Conservation (phyloP, 148 eudicot species). For the Cornus kousa region DNA sequence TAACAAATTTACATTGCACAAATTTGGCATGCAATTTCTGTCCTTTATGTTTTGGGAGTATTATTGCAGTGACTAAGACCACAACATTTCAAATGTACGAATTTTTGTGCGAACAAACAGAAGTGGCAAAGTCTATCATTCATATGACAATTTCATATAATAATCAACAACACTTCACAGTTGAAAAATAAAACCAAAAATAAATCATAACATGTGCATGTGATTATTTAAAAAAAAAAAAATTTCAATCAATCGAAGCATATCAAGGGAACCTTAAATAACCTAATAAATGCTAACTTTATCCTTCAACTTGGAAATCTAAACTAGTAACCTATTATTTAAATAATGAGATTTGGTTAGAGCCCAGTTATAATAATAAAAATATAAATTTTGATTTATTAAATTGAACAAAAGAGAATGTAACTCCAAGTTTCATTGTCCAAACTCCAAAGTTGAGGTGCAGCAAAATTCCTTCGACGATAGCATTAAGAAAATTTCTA, state of each 20-base stretch:
- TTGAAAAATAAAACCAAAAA: background rate
- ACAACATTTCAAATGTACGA: background rate
- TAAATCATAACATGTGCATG: background rate
- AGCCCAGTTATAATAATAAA: too few relatives aligned
- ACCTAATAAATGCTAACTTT: background rate
- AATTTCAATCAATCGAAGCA: background rate
- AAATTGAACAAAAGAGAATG: too few relatives aligned
- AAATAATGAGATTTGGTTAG: too few relatives aligned
- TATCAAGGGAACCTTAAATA: background rate
- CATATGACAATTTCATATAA: background rate
- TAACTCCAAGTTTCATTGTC: too few relatives aligned
- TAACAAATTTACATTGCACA: background rate
- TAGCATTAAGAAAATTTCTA: too few relatives aligned
- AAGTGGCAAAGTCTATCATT: background rate
- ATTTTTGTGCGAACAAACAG: background rate
- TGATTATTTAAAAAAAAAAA: background rate
- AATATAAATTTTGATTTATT: too few relatives aligned
- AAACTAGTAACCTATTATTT: too few relatives aligned
- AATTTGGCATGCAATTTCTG: background rate
- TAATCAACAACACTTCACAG: background rate
- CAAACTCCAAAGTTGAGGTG: too few relatives aligned
- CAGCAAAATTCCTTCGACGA: too few relatives aligned
- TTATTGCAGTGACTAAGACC: background rate
- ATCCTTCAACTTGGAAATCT: background rate
- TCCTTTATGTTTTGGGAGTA: conserved; percentile 7